A percentile compares a stretch with the other conserved stretches of the same genome.
phyloP scores from a whole-genome alignment of 176 grass and related monocot genomes.

The Ampelocalamus luodianensis region DNA sequence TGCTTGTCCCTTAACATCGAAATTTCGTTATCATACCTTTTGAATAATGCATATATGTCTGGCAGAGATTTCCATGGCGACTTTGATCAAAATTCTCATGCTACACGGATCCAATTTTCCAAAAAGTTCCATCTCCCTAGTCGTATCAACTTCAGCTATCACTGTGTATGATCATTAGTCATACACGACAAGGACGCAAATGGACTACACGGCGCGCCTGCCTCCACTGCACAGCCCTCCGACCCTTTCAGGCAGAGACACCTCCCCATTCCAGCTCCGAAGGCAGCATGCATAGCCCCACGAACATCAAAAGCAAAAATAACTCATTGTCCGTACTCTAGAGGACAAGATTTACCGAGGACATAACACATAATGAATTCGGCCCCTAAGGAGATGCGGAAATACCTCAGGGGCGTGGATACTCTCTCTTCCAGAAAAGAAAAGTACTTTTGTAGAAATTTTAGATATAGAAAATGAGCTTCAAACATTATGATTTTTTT shows the following conservation, averaged over 20 bases:
- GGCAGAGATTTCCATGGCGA: neutral
- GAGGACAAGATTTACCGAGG: too few relatives aligned
- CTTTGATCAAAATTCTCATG: neutral
- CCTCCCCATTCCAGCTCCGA: neutral
- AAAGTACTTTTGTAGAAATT: too few relatives aligned
- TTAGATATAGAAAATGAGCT: too few relatives aligned
- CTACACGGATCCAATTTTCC: neutral
- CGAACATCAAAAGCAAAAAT: too few relatives aligned
- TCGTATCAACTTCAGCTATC: neutral
- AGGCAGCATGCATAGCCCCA: neutral
- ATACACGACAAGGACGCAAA: slow-evolving; percentile 22
- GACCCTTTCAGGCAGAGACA: slow-evolving; percentile 7
- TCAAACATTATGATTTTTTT: too few relatives aligned
- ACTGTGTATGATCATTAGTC: neutral
- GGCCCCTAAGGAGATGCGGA: too few relatives aligned
- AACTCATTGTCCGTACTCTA: too few relatives aligned
- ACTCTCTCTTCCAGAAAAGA: too few relatives aligned
- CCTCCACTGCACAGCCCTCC: neutral
- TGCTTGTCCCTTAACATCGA: neutral
- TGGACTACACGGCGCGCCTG: slow-evolving; percentile 41
- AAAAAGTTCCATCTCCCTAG: neutral
- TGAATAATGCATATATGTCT: neutral
- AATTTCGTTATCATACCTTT: neutral
- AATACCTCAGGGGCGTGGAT: too few relatives aligned
- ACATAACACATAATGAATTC: too few relatives aligned